Evolutionary conservation across 2,329 filamentous ascomycete species (phyloP).

Genomic region (Ophiostoma tasmaniense): DNA sequence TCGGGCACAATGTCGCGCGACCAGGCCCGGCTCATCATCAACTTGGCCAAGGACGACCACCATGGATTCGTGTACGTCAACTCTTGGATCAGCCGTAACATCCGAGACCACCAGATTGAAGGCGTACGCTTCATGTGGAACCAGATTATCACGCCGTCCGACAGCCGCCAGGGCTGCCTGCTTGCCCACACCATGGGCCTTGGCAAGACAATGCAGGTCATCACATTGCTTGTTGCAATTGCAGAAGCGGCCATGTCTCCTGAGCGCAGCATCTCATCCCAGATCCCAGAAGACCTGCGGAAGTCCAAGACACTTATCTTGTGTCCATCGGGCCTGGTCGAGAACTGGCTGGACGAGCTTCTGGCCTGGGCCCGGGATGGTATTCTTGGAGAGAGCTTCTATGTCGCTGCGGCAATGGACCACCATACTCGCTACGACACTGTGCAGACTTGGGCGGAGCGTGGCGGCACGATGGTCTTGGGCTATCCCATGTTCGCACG

Average conservation of each 20-base stretch:
- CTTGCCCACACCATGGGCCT: constrained; percentile 87
- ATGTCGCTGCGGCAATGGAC: constrained; percentile 38
- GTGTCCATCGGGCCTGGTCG: constrained; percentile 64
- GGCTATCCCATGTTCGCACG: constrained; percentile 62
- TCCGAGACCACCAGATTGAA: constrained; percentile 72
- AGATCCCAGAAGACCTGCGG: constrained; percentile 60
- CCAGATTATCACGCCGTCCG: constrained; percentile 56
- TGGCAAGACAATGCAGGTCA: constrained; percentile 87
- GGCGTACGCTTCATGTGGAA: constrained; percentile 88
- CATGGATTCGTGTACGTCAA: constrained; percentile 56
- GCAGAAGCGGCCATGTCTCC: constrained; percentile 54
- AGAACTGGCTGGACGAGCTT: constrained; percentile 80
- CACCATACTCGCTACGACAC: constrained; percentile 32
- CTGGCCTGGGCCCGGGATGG: constrained; percentile 54
- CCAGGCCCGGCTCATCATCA: constrained; percentile 52
- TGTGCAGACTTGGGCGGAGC: constrained; percentile 50
- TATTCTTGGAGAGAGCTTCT: constrained; percentile 47
- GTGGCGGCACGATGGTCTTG: constrained; percentile 67
- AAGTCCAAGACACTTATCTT: constrained; percentile 60
- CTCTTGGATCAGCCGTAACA: constrained; percentile 50
- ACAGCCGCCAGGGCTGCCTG: constrained; percentile 62
- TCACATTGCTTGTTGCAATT: constrained; percentile 71
- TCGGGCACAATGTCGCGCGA: constrained; percentile 37
- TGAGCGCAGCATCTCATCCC: constrained; percentile 47
- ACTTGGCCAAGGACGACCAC: constrained; percentile 51